Conservation (phyloP, 352 stramenopile species). For the Phytophthora sojae region DNA sequence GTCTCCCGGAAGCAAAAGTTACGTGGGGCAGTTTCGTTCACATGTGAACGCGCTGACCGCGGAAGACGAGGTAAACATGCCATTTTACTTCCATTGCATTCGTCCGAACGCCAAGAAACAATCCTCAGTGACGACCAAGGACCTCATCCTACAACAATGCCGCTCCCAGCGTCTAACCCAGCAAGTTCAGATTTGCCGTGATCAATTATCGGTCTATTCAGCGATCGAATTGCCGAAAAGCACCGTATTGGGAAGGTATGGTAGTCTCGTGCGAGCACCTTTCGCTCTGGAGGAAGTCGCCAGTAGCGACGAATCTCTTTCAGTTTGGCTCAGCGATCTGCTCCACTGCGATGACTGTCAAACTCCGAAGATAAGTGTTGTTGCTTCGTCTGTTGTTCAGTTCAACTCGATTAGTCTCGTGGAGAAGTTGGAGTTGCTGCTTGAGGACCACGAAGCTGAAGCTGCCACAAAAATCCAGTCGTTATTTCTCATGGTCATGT, state of each 20-base stretch:
- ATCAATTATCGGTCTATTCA: conserved; percentile 26
- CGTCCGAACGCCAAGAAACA: conserved; percentile 47
- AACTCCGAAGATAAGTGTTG: conserved; percentile 20
- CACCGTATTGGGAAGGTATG: conserved; percentile 40
- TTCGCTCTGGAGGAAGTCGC: conserved; percentile 15
- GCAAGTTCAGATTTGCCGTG: conserved; percentile 42
- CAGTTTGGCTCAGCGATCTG: conserved; percentile 26
- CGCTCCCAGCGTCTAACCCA: conserved; percentile 41
- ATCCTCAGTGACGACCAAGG: conserved; percentile 32
- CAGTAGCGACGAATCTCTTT: conserved; percentile 23
- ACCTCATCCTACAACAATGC: conserved; percentile 45
- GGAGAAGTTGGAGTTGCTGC: conserved; percentile 51
- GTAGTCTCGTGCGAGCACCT: conserved; percentile 27
- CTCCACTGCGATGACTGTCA: conserved; percentile 9
- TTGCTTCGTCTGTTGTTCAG: conserved; percentile 23
- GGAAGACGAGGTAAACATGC: conserved; percentile 30
- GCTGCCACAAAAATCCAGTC: conserved; percentile 48
- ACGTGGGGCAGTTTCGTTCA: conserved; percentile 54
- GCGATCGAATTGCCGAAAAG: conserved; percentile 36
- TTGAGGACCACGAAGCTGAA: conserved; percentile 41
- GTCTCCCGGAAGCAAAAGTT: conserved; percentile 33
- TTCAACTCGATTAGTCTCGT: conserved; percentile 43
- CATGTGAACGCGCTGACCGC: conserved; percentile 39
- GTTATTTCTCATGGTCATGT: conserved; percentile 49
- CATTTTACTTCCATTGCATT: conserved; percentile 66